A percentile compares a stretch with the other conserved stretches of the same genome.
Conservation (phyloP, 2,329 filamentous ascomycete genomes). For the Madurella mycetomatis region DNA sequence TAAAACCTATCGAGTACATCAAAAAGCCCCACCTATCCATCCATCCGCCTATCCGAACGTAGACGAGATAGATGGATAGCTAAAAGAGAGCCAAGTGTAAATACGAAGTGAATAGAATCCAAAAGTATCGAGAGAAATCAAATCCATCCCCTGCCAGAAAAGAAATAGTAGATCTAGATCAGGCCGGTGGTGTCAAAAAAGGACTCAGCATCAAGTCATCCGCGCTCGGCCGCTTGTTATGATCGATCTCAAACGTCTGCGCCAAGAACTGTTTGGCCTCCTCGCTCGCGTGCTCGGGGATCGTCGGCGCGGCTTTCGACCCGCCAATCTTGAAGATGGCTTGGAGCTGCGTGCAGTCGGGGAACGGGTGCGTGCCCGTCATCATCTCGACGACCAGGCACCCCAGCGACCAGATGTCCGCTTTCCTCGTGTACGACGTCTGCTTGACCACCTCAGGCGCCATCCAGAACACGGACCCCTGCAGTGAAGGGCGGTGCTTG, state of each 20-base stretch:
- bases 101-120: too few species aligned
- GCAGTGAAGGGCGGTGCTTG: conserved; percentile 72
- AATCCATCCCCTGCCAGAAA: background rate
- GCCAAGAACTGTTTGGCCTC: conserved; percentile 80
- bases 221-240: conserved; percentile 85
- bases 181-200: conserved; percentile 63
- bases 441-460: conserved; percentile 97
- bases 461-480: conserved; percentile 99
- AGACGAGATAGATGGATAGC: too few species aligned
- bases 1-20: too few species aligned
- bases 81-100: too few species aligned
- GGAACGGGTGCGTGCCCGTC: conserved; percentile 93
- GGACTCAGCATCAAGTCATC: conserved; percentile 82
- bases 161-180: background rate
- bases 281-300: conserved; percentile 78
- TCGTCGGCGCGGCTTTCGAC: conserved; percentile 77
- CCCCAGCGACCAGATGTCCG: conserved; percentile 96
- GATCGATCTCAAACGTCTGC: conserved; percentile 92
- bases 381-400: conserved; percentile 99
- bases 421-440: conserved; percentile 95
- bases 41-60: too few species aligned
- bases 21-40: too few species aligned
- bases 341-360: conserved; percentile 93
- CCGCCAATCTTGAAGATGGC: conserved; percentile 98
- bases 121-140: too few species aligned